phyloP scores from a whole-genome alignment of 176 grass and related monocot species.

The Typha latifolia region DNA sequence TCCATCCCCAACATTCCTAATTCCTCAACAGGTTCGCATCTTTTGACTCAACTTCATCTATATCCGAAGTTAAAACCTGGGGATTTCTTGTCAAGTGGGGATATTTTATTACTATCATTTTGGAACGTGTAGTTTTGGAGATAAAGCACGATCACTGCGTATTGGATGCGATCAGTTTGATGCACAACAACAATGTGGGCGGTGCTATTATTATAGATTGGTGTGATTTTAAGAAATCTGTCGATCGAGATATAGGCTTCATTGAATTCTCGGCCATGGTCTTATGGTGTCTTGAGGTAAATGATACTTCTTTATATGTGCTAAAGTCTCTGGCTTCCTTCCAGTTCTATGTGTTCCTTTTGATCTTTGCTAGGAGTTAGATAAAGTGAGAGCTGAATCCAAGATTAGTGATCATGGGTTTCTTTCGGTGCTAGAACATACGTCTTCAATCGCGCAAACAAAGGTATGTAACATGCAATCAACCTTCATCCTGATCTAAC shows the following conservation, averaged over 20 bases:
- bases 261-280: slow-evolving; percentile 34
- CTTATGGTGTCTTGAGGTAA: slow-evolving; percentile 42
- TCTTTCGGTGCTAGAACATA: slow-evolving; percentile 2
- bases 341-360: not conserved
- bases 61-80: too few species aligned
- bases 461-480: not conserved
- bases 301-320: not conserved
- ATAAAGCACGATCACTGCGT: slow-evolving; percentile 28
- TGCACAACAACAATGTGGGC: slow-evolving; percentile 22
- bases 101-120: too few species aligned
- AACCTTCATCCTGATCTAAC: not conserved
- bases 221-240: slow-evolving; percentile 23
- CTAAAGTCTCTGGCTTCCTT: not conserved
- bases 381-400: not conserved
- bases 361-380: slow-evolving; percentile 1
- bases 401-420: slow-evolving; percentile 1
- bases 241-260: slow-evolving; percentile 49
- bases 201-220: slow-evolving; percentile 37
- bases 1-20: slow-evolving; percentile 24
- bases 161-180: slow-evolving; percentile 28
- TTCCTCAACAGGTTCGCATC: not conserved
- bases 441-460: not conserved
- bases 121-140: slow-evolving; percentile 31
- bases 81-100: too few species aligned
- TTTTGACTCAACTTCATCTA: not conserved